phyloP scores from a whole-genome alignment of 208 protist species.

The Strigomonas galati region DNA sequence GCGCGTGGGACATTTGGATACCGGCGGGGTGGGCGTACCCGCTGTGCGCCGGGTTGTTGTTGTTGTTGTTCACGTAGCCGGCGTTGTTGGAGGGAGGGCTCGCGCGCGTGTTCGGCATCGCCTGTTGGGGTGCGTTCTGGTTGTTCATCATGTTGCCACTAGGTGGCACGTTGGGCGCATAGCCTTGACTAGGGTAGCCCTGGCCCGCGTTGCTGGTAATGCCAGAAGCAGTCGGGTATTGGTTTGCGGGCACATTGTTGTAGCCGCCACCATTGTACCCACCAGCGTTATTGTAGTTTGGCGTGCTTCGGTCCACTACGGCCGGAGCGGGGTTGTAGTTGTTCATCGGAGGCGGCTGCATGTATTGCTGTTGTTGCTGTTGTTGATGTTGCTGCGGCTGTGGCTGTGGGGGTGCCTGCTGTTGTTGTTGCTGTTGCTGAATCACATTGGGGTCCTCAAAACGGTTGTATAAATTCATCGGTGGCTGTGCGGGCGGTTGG shows the following conservation, averaged over 20 bases:
- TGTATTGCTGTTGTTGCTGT: conserved; percentile 14
- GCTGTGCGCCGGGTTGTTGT: not conserved
- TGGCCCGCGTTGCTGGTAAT: not conserved
- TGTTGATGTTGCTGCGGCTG: conserved; percentile 4
- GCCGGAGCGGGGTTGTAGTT: conserved; percentile 10
- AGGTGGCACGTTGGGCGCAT: conserved; percentile 4
- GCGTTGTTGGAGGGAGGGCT: conserved; percentile 9
- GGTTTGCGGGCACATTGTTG: conserved; percentile 18
- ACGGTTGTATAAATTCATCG: not conserved
- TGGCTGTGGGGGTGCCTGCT: not conserved
- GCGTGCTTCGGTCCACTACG: not conserved
- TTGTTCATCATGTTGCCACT: conserved; percentile 18
- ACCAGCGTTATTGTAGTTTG: not conserved
- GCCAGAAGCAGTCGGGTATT: conserved; percentile 16
- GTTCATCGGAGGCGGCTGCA: conserved; percentile 16
- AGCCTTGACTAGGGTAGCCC: no score
- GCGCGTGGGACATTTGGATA: conserved; percentile 20
- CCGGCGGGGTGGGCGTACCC: not conserved
- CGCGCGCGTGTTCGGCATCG: not conserved
- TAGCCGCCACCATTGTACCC: conserved; percentile 9
- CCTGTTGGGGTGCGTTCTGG: conserved; percentile 9
- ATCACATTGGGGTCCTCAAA: no score
- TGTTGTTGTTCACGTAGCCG: conserved; percentile 13
- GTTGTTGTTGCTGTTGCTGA: conserved; percentile 23
- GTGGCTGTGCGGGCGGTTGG: conserved; percentile 10